Base-by-base conservation (phyloP, 2,329 filamentous ascomycete genomes). In the Stemphylium beticola region DNA sequence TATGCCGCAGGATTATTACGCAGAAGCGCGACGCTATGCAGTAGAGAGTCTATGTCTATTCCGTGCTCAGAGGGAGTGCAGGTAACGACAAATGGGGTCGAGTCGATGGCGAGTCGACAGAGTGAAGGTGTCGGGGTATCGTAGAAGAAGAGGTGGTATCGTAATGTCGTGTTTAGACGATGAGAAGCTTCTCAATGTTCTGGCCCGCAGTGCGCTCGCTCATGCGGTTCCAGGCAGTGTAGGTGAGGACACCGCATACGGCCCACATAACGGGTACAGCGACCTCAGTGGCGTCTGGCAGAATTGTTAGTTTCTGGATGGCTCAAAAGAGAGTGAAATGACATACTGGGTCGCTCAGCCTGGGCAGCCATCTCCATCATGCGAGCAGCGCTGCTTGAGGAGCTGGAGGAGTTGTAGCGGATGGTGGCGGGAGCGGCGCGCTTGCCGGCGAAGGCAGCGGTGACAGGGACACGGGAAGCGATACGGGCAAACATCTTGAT, bases 261-360 rank as follows among this genome's bases (percentile, higher is more conserved):
- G 57, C 64, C 71, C 71, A 74, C 59, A 73, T 62, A 17, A 71
- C 41, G 17, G 72, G 72, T 8, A 74, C 66, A 5, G 66, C 63
- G 45, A 65, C 61, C 56, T 74, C 72, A 43, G 71, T 45, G 9
- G 64, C 51, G 31, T 18, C 66, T 71, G 33, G 4, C 0, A 2
- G 0, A 8, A 8, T 26, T 36, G 34, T 54, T 55, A 57, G 49
- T 15, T 26, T 10, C 4, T 29, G 14, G 2, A 10, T 26, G 41
- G 11, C 11, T 29, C 12, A 10, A 24, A 12, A 15, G 17, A 9
- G 17, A 14, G n/a, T 9, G n/a, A 9, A 11, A 24, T 24, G 24
- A 63, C 67, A 41, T 63, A 68, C 66, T 66, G 2, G 70, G 71
- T 55, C 67, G 69, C 63, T 72, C 65, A 17, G 68, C 68, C 14